Conservation (phyloP, 2,329 filamentous ascomycete species). For the Penicillium sp. region DNA sequence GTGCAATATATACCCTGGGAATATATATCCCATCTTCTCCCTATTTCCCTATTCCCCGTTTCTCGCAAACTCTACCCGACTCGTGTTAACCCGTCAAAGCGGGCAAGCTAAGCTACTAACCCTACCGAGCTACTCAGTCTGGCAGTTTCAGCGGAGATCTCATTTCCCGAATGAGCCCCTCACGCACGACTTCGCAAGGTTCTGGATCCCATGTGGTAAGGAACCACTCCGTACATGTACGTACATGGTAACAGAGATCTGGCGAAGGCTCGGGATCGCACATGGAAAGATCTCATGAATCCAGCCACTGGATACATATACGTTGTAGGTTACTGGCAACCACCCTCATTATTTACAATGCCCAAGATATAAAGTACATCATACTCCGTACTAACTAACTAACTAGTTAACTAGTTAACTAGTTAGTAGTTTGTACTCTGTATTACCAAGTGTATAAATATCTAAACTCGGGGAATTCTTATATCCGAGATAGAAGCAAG, state of each 20-base stretch:
- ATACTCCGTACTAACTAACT: too few relatives aligned
- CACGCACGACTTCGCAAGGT: slow-evolving; percentile 1
- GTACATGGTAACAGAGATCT: background rate
- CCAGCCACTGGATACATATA: background rate
- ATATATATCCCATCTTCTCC: background rate
- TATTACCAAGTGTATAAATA: background rate
- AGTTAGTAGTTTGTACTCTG: background rate
- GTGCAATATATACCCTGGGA: too few relatives aligned
- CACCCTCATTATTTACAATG: background rate
- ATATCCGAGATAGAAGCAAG: background rate
- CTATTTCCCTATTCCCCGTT: background rate
- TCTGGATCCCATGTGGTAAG: background rate
- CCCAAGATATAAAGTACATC: background rate
- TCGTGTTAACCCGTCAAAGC: slow-evolving; percentile 1
- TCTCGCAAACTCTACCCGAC: background rate
- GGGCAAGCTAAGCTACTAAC: background rate
- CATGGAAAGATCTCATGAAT: background rate
- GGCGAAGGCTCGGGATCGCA: background rate
- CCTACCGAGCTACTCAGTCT: slow-evolving; percentile 1
- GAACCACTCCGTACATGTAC: background rate
- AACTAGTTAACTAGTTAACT: too few relatives aligned
- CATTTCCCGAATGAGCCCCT: slow-evolving; percentile 3
- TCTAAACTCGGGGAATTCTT: background rate
- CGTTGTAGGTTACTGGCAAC: background rate
- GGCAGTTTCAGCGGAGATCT: slow-evolving; percentile 3